Base-by-base conservation (phyloP, 495 filamentous ascomycete species). In the Penicillium macrosclerotiorum region DNA sequence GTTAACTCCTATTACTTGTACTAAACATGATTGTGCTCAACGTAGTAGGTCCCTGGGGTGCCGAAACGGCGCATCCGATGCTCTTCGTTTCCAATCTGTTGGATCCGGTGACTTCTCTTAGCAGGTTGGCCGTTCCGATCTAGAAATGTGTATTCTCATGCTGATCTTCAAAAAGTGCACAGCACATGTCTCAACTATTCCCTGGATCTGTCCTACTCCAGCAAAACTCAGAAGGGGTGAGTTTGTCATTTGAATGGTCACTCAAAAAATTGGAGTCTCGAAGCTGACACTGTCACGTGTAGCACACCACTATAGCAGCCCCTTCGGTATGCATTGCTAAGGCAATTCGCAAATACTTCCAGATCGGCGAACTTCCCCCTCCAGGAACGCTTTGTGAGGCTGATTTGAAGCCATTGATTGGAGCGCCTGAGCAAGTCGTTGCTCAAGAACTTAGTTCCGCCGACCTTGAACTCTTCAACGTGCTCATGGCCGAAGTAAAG, bases 71-170 rank as follows among this genome's bases (percentile, higher is more conserved):
- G 0, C 74, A 79, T 49, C 82, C 82, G 1, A 52, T 87, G 25
- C 63, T 87, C 9, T 77, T 87, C 42, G 59, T 85, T 2, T 75
- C 72, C 37, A 85, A 79, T 54, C 72, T 67, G 0, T 61, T 74
- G 11, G 82, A 87, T 38, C 83, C 82, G 0, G 81, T 85, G 24
- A 83, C 79, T 0, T 74, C 81, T 4, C 55, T 83, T 4, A 41
- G 39, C 24, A 64, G 59, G 69, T 71, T 48, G 11, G 50, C 20
- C 7, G 5, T 3, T 17, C 9, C 17, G 13, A 1, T 17, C 3
- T 12, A 6, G 1, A 6, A 9, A 24, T 26, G 4, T 9, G 3
- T n/a, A n/a, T n/a, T n/a, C 13, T 9, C 14, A 4, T 5, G 11
- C 42, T 44, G 11, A 44, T 23, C 9, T n/a, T 8, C 8, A 24